Base-by-base conservation (phyloP, 352 stramenopile genomes). In the Globisporangium paddicum region DNA sequence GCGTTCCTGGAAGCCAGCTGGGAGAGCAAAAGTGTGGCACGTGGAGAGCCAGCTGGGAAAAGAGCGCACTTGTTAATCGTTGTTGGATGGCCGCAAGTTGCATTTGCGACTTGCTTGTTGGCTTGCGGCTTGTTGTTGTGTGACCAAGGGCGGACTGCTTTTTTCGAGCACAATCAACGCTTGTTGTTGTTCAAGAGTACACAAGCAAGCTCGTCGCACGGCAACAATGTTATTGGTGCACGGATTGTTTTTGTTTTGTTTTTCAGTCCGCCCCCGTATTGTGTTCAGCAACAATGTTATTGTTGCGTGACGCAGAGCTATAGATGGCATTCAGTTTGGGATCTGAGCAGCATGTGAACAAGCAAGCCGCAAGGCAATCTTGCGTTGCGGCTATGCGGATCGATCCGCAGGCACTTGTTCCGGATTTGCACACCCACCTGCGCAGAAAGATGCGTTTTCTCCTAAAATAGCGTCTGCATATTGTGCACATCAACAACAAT, bases 1-100 rank as follows among this genome's bases (percentile, higher is more conserved):
- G 28, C 5, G 25, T 53, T 53, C 46, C 46, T 38, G 25, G 38
- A 9, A 25, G 19, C 46, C 46, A 53, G 46, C 46, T 53, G 46
- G 46, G 19, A 53, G 46, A 53, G 46, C 46, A 25, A 44, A 44
- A n/a, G 4, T 18, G 38, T 18, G 16, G 38, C 38, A 44, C 5
- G 16, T 44, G 38, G 26, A 53, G 46, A 53, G 46, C 46, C 46
- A 32, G 46, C 16, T 23, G 26, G 26, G 25, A 21, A 51, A 30
- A 37, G 35, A 28, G 28, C 30, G 25, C 25, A 25, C 23, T 50
- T 51, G 45, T 25, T 51, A 19, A 21, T 26, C 11, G 45, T 21
- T 50, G 44, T 5, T 35, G 25, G 2, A 37, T 23, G 46, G n/a
- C n/a, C n/a, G n/a, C n/a, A n/a, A n/a, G n/a, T n/a, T n/a, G n/a